Evolutionary conservation across 345 rosid genomes (phyloP).

Genomic region (Eucalyptus virginea): DNA sequence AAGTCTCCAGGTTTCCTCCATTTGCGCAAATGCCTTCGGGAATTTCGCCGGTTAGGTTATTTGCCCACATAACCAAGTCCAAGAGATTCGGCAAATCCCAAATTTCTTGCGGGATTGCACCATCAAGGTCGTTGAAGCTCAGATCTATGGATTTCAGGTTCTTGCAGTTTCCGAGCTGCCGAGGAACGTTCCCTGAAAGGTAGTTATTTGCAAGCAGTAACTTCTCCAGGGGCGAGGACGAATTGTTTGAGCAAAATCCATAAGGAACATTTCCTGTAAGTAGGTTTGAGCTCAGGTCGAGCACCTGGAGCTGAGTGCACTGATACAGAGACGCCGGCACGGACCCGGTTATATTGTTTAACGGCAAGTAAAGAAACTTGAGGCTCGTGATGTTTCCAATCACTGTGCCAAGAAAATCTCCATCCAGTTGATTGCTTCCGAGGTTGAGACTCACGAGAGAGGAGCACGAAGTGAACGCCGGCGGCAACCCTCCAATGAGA

Average conservation of each 20-base stretch:
- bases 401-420: conserved; percentile 58
- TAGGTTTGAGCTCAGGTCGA: conserved; percentile 72
- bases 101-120: conserved; percentile 50
- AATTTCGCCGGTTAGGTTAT: conserved; percentile 75
- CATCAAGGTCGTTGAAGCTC: conserved; percentile 73
- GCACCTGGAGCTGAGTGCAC: conserved; percentile 52
- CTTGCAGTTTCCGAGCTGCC: conserved; percentile 66
- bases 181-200: conserved; percentile 65
- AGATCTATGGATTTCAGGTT: conserved; percentile 64
- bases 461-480: conserved; percentile 30
- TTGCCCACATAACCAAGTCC: conserved; percentile 92
- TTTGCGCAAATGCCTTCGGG: conserved; percentile 58
- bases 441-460: conserved; percentile 54
- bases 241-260: conserved; percentile 44
- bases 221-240: conserved; percentile 43
- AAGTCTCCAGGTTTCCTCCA: conserved; percentile 73
- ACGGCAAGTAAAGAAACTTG: conserved; percentile 41
- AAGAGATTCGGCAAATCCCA: conserved; percentile 68
- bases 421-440: conserved; percentile 58
- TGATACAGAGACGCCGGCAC: conserved; percentile 56
- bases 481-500: conserved; percentile 56
- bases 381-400: conserved; percentile 48
- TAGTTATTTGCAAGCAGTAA: conserved; percentile 56
- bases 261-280: conserved; percentile 56
- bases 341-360: conserved; percentile 68